These are phyloP conservation scores for Filobasidium wieringae DNA, from an alignment of 768 basidiomycete genomes.

Conservation along the genomic window DNA sequence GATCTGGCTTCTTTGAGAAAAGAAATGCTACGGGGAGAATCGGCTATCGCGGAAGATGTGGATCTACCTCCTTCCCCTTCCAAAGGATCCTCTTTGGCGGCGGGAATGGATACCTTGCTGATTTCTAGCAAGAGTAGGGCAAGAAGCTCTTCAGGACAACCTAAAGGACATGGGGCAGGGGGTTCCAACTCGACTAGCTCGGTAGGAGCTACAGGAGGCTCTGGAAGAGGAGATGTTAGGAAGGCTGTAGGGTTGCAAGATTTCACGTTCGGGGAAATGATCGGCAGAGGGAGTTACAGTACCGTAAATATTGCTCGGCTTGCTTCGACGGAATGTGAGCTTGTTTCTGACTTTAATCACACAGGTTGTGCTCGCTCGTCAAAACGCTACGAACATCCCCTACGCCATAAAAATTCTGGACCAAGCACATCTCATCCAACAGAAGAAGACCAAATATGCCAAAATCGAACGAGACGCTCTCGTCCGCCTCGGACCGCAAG, in stretches of 20 bases:
- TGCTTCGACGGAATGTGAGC: not conserved
- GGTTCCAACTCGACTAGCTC: no score
- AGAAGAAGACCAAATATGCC: conserved; percentile 40
- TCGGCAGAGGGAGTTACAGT: conserved; percentile 39
- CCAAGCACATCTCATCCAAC: conserved; percentile 37
- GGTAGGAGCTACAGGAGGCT: no score
- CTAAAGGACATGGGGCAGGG: not conserved
- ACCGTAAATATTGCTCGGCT: conserved; percentile 32
- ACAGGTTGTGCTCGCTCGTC: conserved; percentile 18
- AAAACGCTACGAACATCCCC: conserved; percentile 20
- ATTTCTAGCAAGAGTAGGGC: not conserved
- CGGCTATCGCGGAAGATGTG: not conserved
- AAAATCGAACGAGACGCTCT: conserved; percentile 39
- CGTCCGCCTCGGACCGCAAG: conserved; percentile 29
- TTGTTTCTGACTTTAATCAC: not conserved
- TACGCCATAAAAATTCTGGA: conserved; percentile 41
- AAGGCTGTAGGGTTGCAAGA: conserved; percentile 22
- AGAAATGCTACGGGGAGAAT: not conserved
- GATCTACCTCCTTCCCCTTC: not conserved
- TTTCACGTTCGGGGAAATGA: conserved; percentile 37
- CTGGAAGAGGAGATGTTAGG: conserved; percentile 10
- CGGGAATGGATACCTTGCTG: not conserved
- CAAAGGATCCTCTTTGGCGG: not conserved
- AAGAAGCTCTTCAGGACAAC: not conserved
- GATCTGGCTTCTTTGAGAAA: conserved; percentile 3